Evolutionary conservation across 169 alveolate species (phyloP).

Genomic region (Theileria parva): DNA sequence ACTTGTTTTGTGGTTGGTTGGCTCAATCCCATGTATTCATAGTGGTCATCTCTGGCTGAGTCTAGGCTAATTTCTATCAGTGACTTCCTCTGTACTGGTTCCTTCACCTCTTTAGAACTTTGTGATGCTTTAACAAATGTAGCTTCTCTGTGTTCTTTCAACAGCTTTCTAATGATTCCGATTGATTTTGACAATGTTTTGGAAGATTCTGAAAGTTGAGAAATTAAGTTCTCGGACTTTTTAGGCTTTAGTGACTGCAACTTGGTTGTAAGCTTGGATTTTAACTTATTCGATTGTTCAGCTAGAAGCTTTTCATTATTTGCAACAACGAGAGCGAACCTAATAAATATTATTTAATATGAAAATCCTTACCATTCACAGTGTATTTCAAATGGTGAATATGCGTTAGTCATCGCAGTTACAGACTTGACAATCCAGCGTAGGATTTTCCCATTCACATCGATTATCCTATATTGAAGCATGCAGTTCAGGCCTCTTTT

Average conservation of each 20-base stretch:
- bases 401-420: conserved; percentile 50
- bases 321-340: conserved; percentile 32
- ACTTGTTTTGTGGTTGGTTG: neutral
- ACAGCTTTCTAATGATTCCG: conserved; percentile 26
- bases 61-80: conserved; percentile 13
- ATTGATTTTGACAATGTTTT: conserved; percentile 32
- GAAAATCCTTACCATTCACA: conserved; percentile 26
- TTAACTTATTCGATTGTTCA: conserved; percentile 16
- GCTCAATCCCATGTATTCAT: conserved; percentile 3
- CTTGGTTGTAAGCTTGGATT: conserved; percentile 22
- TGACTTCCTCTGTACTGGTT: neutral
- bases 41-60: conserved; percentile 16
- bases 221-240: conserved; percentile 14
- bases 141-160: conserved; percentile 40
- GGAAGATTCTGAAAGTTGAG: conserved; percentile 24
- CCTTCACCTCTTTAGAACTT: neutral
- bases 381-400: conserved; percentile 47
- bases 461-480: conserved; percentile 25
- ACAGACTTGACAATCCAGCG: conserved; percentile 60
- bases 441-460: conserved; percentile 38
- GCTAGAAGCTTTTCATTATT: conserved; percentile 40
- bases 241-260: conserved; percentile 8
- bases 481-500: conserved; percentile 53
- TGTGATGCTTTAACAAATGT: neutral
- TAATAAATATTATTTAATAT: neutral